A percentile compares a stretch with the other conserved stretches of the same genome.
Conservation (phyloP, 805 yeast species). For the Pichia sporocuriosa region DNA sequence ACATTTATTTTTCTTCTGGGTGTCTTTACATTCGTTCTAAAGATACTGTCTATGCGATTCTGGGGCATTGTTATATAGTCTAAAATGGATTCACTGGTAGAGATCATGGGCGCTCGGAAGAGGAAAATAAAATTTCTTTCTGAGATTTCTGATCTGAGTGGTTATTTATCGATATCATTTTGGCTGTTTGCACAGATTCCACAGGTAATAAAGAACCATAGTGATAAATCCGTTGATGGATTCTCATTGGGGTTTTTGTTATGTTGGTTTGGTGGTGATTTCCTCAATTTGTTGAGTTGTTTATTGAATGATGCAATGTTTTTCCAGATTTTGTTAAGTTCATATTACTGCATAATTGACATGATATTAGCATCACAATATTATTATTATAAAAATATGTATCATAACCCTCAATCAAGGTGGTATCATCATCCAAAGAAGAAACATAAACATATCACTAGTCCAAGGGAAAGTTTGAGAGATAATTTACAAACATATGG, state of each 20-base stretch:
- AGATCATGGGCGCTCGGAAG: neutral
- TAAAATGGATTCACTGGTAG: neutral
- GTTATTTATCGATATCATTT: slow-evolving; percentile 39
- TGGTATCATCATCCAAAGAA: slow-evolving; percentile 20
- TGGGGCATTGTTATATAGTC: no score
- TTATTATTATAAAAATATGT: slow-evolving; percentile 41
- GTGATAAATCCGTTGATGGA: slow-evolving; percentile 58
- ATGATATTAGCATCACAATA: slow-evolving; percentile 38
- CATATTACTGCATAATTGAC: slow-evolving; percentile 45
- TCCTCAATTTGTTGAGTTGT: slow-evolving; percentile 45
- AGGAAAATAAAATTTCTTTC: neutral
- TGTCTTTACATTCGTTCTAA: no score
- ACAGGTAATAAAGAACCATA: slow-evolving; percentile 55
- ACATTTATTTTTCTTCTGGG: no score
- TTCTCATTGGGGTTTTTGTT: slow-evolving; percentile 52
- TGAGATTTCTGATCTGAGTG: slow-evolving; percentile 24
- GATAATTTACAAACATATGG: slow-evolving; percentile 16
- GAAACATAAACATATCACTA: slow-evolving; percentile 14
- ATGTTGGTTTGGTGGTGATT: slow-evolving; percentile 63
- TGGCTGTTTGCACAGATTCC: slow-evolving; percentile 77
- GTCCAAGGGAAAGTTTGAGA: slow-evolving; percentile 22
- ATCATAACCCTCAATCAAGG: slow-evolving; percentile 29
- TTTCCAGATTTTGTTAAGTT: slow-evolving; percentile 40
- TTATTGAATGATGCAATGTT: slow-evolving; percentile 41
- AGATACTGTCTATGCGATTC: no score